Evolutionary conservation across 306 rosid genomes (phyloP).

Genomic region (Quercus mongolica): DNA sequence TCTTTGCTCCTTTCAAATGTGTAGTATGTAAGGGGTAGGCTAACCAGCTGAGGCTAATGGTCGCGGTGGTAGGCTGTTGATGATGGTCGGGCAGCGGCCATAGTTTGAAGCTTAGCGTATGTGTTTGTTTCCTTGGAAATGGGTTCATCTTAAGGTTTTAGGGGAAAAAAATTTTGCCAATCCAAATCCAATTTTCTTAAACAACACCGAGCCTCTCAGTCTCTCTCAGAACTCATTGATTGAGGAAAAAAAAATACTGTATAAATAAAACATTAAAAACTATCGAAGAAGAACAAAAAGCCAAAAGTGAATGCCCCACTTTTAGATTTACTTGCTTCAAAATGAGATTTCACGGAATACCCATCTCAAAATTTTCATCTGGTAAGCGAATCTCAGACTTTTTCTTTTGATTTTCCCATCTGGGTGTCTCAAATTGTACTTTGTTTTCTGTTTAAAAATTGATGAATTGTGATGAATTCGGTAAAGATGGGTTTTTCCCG

Average conservation of each 20-base stretch:
- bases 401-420: slow-evolving; percentile 14
- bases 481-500: slow-evolving; percentile 53
- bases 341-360: slow-evolving; percentile 26
- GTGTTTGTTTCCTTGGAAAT: too few species aligned
- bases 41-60: too few species aligned
- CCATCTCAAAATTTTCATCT: slow-evolving; percentile 19
- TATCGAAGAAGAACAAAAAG: not conserved
- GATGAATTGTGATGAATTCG: slow-evolving; percentile 33
- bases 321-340: slow-evolving; percentile 13
- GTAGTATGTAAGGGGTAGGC: too few species aligned
- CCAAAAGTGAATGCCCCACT: slow-evolving; percentile 9
- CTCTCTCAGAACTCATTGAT: not conserved
- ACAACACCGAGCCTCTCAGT: not conserved
- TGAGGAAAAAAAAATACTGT: not conserved
- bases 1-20: too few species aligned
- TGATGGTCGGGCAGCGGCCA: too few species aligned
- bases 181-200: not conserved
- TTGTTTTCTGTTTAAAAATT: not conserved
- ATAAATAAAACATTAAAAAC: not conserved
- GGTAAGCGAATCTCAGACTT: slow-evolving; percentile 41
- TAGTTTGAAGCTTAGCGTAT: too few species aligned
- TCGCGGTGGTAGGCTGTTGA: too few species aligned
- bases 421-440: slow-evolving; percentile 6
- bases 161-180: not conserved
- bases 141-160: too few species aligned